These are phyloP conservation scores for Marasmius sp. DNA, from an alignment of 1,284 basidiomycete genomes.

Conservation along the genomic window DNA sequence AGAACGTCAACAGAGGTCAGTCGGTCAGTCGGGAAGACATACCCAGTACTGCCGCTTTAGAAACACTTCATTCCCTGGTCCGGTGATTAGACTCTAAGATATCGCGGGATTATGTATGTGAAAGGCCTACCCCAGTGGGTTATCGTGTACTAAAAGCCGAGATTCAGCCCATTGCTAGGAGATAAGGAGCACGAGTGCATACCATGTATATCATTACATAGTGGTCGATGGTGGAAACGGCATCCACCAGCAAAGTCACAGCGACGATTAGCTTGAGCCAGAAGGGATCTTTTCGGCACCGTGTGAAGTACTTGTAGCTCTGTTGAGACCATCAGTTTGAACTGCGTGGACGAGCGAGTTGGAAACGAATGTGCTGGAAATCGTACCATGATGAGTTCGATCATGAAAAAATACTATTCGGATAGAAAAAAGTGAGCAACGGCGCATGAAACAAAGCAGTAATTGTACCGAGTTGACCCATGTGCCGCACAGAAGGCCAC, in stretches of 20 bases:
- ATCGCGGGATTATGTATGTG: too few relatives aligned
- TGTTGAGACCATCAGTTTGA: background rate
- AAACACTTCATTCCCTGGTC: background rate
- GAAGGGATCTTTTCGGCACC: background rate
- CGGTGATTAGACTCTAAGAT: background rate
- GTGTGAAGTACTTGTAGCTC: background rate
- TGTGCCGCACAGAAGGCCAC: background rate
- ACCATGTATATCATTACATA: background rate
- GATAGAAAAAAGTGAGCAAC: background rate
- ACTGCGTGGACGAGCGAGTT: too few relatives aligned
- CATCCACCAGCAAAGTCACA: background rate
- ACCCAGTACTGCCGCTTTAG: background rate
- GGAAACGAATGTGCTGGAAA: background rate
- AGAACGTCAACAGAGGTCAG: background rate
- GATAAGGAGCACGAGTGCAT: background rate
- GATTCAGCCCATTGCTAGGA: too few relatives aligned
- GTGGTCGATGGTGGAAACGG: background rate
- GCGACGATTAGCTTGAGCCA: background rate
- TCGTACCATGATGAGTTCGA: constrained; percentile 1
- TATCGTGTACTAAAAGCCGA: background rate
- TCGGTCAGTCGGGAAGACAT: background rate
- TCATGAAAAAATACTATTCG: background rate
- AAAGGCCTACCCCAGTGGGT: background rate
- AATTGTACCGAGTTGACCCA: background rate
- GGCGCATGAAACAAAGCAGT: too few relatives aligned